phyloP scores from a whole-genome alignment of 1,284 basidiomycete species.

The Cryptococcus sp. region DNA sequence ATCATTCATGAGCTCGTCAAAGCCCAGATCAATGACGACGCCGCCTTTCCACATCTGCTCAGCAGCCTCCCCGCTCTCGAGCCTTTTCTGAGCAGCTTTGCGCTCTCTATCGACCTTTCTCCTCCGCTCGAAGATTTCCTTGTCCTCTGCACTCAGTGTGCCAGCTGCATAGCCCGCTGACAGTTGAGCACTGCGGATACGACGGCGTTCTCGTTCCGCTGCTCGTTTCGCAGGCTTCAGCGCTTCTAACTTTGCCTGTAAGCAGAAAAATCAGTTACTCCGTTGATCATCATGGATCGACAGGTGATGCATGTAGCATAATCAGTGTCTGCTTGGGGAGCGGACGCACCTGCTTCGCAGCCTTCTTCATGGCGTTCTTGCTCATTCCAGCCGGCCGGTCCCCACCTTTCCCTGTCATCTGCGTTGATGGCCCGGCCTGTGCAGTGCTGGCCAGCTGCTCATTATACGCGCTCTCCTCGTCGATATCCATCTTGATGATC shows the following conservation, averaged over 20 bases:
- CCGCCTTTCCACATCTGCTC: slow-evolving; percentile 60
- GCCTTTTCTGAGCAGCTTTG: slow-evolving; percentile 49
- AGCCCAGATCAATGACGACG: slow-evolving; percentile 86
- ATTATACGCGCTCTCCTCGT: slow-evolving; percentile 22
- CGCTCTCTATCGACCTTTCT: slow-evolving; percentile 28
- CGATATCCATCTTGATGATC: slow-evolving; percentile 12
- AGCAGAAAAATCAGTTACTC: not conserved
- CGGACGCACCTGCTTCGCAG: slow-evolving; percentile 38
- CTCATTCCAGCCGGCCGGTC: slow-evolving; percentile 22
- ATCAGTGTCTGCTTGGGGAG: not conserved
- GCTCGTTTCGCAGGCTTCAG: slow-evolving; percentile 36
- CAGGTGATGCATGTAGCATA: not conserved
- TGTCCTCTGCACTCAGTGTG: slow-evolving; percentile 34
- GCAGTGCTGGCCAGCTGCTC: not conserved
- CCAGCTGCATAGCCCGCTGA: slow-evolving; percentile 35
- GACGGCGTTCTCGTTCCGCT: slow-evolving; percentile 36
- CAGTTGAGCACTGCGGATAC: slow-evolving; percentile 24
- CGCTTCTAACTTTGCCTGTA: slow-evolving; percentile 28
- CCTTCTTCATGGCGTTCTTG: slow-evolving; percentile 43
- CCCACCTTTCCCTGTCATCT: not conserved
- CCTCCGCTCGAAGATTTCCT: slow-evolving; percentile 28
- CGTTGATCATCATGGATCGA: not conserved
- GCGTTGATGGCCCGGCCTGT: slow-evolving; percentile 4
- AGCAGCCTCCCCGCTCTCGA: slow-evolving; percentile 27
- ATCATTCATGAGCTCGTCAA: slow-evolving; percentile 91